phyloP scores from a whole-genome alignment of 2,329 filamentous ascomycete species.

The Alternaria ventricosa region DNA sequence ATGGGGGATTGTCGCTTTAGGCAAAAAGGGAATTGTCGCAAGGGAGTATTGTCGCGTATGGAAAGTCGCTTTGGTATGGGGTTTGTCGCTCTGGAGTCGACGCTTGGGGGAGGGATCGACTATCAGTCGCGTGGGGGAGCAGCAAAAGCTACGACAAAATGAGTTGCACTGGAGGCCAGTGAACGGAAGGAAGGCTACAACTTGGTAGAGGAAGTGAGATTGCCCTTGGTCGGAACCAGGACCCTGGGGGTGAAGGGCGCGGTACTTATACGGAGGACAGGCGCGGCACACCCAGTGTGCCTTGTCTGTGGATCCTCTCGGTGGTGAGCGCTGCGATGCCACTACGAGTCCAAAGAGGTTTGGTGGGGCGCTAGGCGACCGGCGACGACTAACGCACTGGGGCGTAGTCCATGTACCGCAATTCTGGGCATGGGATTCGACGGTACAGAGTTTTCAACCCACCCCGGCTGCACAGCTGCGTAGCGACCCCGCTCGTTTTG shows the following conservation, averaged over 20 bases:
- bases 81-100: conserved; percentile 24
- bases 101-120: conserved; percentile 11
- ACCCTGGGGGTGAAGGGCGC: conserved; percentile 15
- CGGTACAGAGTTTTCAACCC: conserved; percentile 39
- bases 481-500: conserved; percentile 32
- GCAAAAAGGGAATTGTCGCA: conserved; percentile 15
- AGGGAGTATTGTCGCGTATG: conserved; percentile 13
- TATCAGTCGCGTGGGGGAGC: conserved; percentile 19
- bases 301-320: conserved; percentile 29
- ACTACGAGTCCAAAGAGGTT: conserved; percentile 18
- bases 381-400: conserved; percentile 23
- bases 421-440: conserved; percentile 32
- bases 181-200: conserved; percentile 21
- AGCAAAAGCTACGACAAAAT: conserved; percentile 31
- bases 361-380: conserved; percentile 21
- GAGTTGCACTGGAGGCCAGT: conserved; percentile 31
- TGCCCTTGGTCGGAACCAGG: conserved; percentile 20
- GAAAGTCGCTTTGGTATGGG: conserved; percentile 23
- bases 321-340: conserved; percentile 31
- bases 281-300: conserved; percentile 27
- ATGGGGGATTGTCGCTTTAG: conserved; percentile 21
- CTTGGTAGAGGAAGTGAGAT: conserved; percentile 17
- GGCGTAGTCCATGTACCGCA: conserved; percentile 20
- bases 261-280: conserved; percentile 37
- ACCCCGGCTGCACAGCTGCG: conserved; percentile 17